Base-by-base conservation (phyloP, 2,329 filamentous ascomycete genomes). In the Arthroderma uncinatum region DNA sequence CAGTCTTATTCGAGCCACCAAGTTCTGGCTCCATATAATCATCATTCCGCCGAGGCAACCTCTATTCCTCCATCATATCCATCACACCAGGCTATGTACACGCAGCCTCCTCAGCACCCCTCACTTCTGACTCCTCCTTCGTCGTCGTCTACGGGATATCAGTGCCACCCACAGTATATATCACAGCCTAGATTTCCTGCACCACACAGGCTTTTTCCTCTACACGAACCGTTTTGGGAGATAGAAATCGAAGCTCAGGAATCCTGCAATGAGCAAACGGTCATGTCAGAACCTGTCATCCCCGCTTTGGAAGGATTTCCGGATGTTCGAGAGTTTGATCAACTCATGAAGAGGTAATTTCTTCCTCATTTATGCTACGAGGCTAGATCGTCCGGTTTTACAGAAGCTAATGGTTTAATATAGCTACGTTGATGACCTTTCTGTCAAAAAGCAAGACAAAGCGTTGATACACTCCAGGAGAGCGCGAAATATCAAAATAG, bases 381-480 rank as follows among this genome's bases (percentile, higher is more conserved):
- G 5, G 16, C 23, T 28, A 42, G 23, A 34, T 9, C n/a, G 16
- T 37, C 8, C 44, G 28, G 28, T 21, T 30, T 9, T 12, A n/a
- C 28, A 10, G 19, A 48, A 48, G n/a, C 44, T 48, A 48, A 48
- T 30, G 12, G 19, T 4, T 33, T 58, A 30, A 33, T 10, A 28
- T 55, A 78, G 76, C 52, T 78, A 78, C 60, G 74, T 78, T 34
- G 68, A 74, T 50, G 74, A 75, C 36, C 67, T 78, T 12, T 78
- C 76, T 5, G 68, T 74, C 34, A 78, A 78, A 61, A 78, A 78
- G 56, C 75, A 76, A 64, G 76, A 78, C 61, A 78, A 78, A 59
- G 76, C 76, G 3, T 67, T 78, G 60, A 78, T 78, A 33, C 74
- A 76, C 62, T 72, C 75, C 21, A 71, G 67, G 57, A 68, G 76